Evolutionary conservation across 129 eudicot genomes (phyloP).

Genomic region (Sambucus nigra): DNA sequence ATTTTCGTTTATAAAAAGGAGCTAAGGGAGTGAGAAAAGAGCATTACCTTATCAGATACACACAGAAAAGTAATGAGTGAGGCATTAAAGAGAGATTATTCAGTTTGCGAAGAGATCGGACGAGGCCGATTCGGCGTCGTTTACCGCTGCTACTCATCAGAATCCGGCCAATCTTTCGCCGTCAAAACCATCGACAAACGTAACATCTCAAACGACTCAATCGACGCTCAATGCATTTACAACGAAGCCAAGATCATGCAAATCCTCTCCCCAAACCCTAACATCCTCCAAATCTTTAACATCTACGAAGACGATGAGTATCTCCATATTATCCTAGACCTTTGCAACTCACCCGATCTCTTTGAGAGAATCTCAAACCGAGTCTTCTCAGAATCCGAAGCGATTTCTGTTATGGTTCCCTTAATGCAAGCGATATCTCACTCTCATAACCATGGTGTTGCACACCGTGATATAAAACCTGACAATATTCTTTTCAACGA

Average conservation of each 20-base stretch:
- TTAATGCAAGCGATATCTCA: slow-evolving; percentile 45
- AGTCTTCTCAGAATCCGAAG: slow-evolving; percentile 38
- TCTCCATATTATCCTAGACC: slow-evolving; percentile 40
- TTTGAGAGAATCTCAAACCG: slow-evolving; percentile 20
- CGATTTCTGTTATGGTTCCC: slow-evolving; percentile 29
- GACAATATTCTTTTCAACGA: slow-evolving; percentile 48
- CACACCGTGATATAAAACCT: slow-evolving; percentile 56
- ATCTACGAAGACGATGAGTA: slow-evolving; percentile 40
- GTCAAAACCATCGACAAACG: slow-evolving; percentile 75
- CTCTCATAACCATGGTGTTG: slow-evolving; percentile 38
- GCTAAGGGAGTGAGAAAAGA: too few species aligned
- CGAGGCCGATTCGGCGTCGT: slow-evolving; percentile 87
- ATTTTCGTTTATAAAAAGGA: too few species aligned
- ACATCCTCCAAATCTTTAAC: slow-evolving; percentile 27
- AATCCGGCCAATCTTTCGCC: slow-evolving; percentile 53
- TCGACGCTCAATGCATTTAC: slow-evolving; percentile 59
- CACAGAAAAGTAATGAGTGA: slow-evolving; percentile 55
- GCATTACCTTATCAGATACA: too few species aligned
- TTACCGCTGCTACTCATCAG: slow-evolving; percentile 45
- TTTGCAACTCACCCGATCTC: slow-evolving; percentile 29
- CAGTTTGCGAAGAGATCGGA: slow-evolving; percentile 57
- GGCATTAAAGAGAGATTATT: slow-evolving; percentile 50
- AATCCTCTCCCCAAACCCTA: slow-evolving; percentile 26
- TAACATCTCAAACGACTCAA: slow-evolving; percentile 32
- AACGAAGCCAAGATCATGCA: slow-evolving; percentile 67